These are phyloP conservation scores for Pleurotus platypus DNA, from an alignment of 768 basidiomycete genomes.

Conservation along the genomic window DNA sequence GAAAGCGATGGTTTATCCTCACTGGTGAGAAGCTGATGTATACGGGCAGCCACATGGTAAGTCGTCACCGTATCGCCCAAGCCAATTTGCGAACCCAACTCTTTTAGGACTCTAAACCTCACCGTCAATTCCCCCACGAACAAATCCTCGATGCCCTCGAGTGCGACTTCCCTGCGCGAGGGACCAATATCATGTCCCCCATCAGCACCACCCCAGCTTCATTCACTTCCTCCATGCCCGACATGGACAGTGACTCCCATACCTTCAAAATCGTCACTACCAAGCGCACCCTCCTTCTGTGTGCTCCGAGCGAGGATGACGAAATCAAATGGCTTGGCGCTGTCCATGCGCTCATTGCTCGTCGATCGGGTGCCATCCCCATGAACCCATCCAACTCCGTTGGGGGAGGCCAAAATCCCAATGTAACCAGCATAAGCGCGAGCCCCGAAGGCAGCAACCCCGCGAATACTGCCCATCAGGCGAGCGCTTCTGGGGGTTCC, in stretches of 20 bases:
- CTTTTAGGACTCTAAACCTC: conserved; percentile 80
- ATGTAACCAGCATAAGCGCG: neutral
- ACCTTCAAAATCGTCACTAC: conserved; percentile 98
- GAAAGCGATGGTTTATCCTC: conserved; percentile 97
- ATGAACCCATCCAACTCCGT: conserved; percentile 16
- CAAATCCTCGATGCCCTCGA: conserved; percentile 92
- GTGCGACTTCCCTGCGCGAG: conserved; percentile 61
- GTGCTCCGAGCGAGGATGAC: conserved; percentile 95
- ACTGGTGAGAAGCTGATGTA: conserved; percentile 86
- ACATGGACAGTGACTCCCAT: conserved; percentile 45
- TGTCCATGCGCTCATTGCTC: conserved; percentile 84
- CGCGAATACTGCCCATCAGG: neutral
- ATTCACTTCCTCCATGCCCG: conserved; percentile 27
- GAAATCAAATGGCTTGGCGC: conserved; percentile 98
- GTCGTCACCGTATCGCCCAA: conserved; percentile 20
- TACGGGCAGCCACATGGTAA: conserved; percentile 92
- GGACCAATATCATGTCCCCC: conserved; percentile 34
- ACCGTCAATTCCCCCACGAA: conserved; percentile 79
- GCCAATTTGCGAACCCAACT: no score
- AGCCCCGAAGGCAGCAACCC: neutral
- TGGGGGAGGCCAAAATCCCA: no score
- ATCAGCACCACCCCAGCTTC: conserved; percentile 31
- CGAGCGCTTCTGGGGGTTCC: neutral
- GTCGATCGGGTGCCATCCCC: conserved; percentile 51
- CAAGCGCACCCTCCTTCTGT: conserved; percentile 82